These are phyloP conservation scores for Mucor irregularis DNA, from an alignment of 371 early-diverging fungal genomes.

Conservation along the genomic window DNA sequence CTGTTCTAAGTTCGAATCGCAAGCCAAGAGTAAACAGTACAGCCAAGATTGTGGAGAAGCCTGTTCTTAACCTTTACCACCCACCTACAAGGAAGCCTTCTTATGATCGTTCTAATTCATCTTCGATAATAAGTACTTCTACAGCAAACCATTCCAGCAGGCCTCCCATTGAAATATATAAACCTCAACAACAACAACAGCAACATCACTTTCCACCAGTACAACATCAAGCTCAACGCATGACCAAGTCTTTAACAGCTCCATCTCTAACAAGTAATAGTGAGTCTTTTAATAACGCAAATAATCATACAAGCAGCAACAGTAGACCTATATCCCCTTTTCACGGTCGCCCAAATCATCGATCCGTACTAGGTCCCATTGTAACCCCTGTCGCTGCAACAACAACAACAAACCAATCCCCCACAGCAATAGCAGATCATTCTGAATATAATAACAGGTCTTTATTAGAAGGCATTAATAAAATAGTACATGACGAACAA, in stretches of 20 bases:
- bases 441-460: too few species aligned
- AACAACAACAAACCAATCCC: too few species aligned
- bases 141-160: background rate
- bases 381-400: constrained; percentile 8
- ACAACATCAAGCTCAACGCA: background rate
- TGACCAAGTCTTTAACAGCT: constrained; percentile 2
- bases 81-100: constrained; percentile 23
- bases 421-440: too few species aligned
- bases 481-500: too few species aligned
- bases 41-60: constrained; percentile 11
- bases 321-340: constrained; percentile 6
- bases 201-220: too few species aligned
- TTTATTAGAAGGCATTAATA: background rate
- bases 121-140: background rate
- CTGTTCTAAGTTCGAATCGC: too few species aligned
- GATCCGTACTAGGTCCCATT: constrained; percentile 21
- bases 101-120: background rate
- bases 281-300: background rate
- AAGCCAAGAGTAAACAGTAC: constrained; percentile 16
- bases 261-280: background rate
- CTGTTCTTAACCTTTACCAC: constrained; percentile 26
- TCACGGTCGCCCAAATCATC: constrained; percentile 4
- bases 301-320: background rate
- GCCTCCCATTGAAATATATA: constrained; percentile 16
- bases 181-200: constrained; percentile 15